These are phyloP conservation scores for Ocimum tenuiflorum DNA, from an alignment of 257 asterid genomes.

Conservation along the genomic window DNA sequence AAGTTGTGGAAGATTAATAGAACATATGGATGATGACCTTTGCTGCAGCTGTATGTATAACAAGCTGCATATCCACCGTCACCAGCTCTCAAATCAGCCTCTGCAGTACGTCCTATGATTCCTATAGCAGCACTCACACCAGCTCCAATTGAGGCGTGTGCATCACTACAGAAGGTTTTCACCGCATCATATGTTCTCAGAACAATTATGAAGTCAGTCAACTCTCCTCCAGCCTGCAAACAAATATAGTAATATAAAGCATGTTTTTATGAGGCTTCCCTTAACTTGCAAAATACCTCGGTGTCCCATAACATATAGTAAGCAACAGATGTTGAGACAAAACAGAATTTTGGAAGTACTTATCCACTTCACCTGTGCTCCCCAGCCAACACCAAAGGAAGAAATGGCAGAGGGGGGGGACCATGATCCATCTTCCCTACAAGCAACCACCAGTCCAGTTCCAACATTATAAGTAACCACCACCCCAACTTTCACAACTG, in stretches of 20 bases:
- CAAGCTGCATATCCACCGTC: conserved; percentile 64
- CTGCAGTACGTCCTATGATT: conserved; percentile 84
- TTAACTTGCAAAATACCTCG: too few relatives aligned
- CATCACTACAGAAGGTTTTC: conserved; percentile 61
- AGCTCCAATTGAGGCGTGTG: conserved; percentile 86
- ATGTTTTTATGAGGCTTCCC: not conserved
- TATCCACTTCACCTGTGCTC: conserved; percentile 71
- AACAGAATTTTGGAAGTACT: not conserved
- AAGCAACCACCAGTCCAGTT: conserved; percentile 89
- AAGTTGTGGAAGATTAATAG: not conserved
- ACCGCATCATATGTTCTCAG: conserved; percentile 77
- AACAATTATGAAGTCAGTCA: conserved; percentile 78
- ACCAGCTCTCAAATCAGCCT: conserved; percentile 87
- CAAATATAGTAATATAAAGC: not conserved
- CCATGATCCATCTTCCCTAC: conserved; percentile 92
- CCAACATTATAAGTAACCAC: conserved; percentile 90
- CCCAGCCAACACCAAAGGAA: conserved; percentile 95
- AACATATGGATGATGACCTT: conserved; percentile 45
- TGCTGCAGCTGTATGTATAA: conserved; percentile 92
- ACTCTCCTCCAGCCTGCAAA: conserved; percentile 95
- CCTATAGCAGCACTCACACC: conserved; percentile 88
- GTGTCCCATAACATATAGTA: not conserved
- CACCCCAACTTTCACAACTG: conserved; percentile 86
- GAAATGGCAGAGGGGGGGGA: conserved; percentile 98
- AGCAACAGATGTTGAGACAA: not conserved